Evolutionary conservation across 139 green algal species (phyloP).

Genomic region (Ulvella scutata): DNA sequence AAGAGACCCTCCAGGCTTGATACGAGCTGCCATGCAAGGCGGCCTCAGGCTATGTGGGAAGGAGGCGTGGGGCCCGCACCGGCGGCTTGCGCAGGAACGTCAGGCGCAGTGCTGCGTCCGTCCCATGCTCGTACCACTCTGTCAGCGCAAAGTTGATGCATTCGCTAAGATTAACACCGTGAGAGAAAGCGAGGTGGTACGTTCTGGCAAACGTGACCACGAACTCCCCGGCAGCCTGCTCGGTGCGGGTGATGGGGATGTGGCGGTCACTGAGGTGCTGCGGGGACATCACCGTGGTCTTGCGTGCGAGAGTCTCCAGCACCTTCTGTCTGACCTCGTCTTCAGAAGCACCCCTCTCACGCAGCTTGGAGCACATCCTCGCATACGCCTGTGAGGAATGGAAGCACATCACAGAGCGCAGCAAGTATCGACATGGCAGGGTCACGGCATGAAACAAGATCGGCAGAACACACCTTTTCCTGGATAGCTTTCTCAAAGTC

Average conservation of each 20-base stretch:
- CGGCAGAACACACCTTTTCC: slow-evolving; percentile 21
- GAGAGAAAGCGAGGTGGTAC: slow-evolving; percentile 72
- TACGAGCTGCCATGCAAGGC: too few relatives aligned
- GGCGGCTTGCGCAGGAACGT: not conserved
- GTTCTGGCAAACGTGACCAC: slow-evolving; percentile 72
- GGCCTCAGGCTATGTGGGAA: too few relatives aligned
- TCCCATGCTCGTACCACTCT: slow-evolving; percentile 34
- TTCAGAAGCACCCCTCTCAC: not conserved
- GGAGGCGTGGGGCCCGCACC: not conserved
- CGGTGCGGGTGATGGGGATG: slow-evolving; percentile 36
- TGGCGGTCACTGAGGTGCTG: slow-evolving; percentile 33
- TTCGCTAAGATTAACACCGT: slow-evolving; percentile 77
- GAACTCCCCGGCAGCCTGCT: slow-evolving; percentile 66
- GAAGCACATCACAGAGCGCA: not conserved
- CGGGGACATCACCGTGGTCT: slow-evolving; percentile 55
- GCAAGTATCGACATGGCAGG: not conserved
- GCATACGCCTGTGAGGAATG: not conserved
- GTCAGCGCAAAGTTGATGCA: slow-evolving; percentile 77
- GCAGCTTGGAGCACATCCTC: not conserved
- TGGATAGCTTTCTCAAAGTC: slow-evolving; percentile 41
- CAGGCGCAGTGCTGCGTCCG: not conserved
- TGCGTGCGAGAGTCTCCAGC: slow-evolving; percentile 30
- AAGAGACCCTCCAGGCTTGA: too few relatives aligned
- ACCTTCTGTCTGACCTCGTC: not conserved
- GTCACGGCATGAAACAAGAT: not conserved